phyloP scores from a whole-genome alignment of 2,329 filamentous ascomycete genomes.

The Ascochyta rabiei region DNA sequence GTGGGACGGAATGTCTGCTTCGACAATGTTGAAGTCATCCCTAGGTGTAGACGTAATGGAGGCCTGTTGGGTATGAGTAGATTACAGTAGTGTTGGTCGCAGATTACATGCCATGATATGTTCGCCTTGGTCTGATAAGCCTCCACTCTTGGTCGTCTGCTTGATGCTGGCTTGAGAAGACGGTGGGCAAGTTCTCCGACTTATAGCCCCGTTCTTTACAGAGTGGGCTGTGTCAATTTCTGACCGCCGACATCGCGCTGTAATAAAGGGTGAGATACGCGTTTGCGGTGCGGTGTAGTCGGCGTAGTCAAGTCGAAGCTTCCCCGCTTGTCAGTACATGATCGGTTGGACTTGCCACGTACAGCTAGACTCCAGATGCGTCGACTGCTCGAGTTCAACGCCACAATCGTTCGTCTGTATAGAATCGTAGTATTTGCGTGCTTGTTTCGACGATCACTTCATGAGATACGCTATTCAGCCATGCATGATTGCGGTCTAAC shows the following conservation, averaged over 20 bases:
- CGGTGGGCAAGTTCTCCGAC: not conserved
- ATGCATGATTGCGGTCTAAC: no score
- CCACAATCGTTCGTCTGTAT: no score
- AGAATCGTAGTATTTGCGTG: not conserved
- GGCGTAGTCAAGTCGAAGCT: not conserved
- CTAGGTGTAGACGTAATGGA: not conserved
- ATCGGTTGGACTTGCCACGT: conserved; percentile 24
- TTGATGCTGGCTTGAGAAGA: not conserved
- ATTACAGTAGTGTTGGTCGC: no score
- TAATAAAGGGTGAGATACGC: not conserved
- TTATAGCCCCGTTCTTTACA: not conserved
- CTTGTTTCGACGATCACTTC: not conserved
- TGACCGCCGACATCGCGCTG: not conserved
- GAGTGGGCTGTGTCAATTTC: not conserved
- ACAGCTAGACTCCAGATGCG: conserved; percentile 14
- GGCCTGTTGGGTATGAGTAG: not conserved
- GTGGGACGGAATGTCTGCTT: conserved; percentile 56
- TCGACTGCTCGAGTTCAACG: not conserved
- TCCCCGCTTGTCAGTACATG: conserved; percentile 13
- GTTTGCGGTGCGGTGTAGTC: not conserved
- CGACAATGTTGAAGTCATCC: conserved; percentile 48
- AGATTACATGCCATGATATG: conserved; percentile 2
- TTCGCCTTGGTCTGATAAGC: not conserved
- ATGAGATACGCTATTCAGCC: no score
- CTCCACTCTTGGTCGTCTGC: not conserved